A percentile compares a stretch with the other conserved stretches of the same genome.
phyloP scores from a whole-genome alignment of 2,329 filamentous ascomycete species.

The Daldinia sp. region DNA sequence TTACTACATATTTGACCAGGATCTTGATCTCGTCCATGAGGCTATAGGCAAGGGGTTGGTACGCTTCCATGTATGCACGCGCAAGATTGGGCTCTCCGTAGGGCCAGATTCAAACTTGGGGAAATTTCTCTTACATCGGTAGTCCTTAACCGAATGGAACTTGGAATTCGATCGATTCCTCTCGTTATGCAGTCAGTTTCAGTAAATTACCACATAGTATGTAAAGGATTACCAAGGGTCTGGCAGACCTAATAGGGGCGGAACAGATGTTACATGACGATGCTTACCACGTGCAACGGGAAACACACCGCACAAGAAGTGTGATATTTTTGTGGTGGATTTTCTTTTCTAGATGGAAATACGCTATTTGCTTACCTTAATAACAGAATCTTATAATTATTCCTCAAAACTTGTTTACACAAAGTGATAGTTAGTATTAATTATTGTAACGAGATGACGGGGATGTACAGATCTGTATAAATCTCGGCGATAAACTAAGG shows the following conservation, averaged over 20 bases:
- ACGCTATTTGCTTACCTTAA: not conserved
- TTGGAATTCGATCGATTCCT: slow-evolving; percentile 6
- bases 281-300: slow-evolving; percentile 27
- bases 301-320: slow-evolving; percentile 2
- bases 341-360: not conserved
- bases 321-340: not conserved
- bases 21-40: slow-evolving; percentile 29
- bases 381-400: not conserved
- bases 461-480: too few relatives aligned
- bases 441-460: too few relatives aligned
- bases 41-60: slow-evolving; percentile 25
- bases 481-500: too few relatives aligned
- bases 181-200: not conserved
- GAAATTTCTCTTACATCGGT: slow-evolving; percentile 25
- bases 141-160: slow-evolving; percentile 25
- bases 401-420: not conserved
- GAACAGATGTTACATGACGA: slow-evolving; percentile 25
- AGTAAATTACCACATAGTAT: not conserved
- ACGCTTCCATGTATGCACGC: slow-evolving; percentile 21
- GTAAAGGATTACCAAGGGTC: slow-evolving; percentile 3
- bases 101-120: slow-evolving; percentile 28
- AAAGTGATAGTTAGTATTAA: not conserved
- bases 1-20: slow-evolving; percentile 25
- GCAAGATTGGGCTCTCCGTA: slow-evolving; percentile 23
- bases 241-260: slow-evolving; percentile 4